phyloP scores from a whole-genome alignment of 441 rosid species.

The Raphanus hybrid region DNA sequence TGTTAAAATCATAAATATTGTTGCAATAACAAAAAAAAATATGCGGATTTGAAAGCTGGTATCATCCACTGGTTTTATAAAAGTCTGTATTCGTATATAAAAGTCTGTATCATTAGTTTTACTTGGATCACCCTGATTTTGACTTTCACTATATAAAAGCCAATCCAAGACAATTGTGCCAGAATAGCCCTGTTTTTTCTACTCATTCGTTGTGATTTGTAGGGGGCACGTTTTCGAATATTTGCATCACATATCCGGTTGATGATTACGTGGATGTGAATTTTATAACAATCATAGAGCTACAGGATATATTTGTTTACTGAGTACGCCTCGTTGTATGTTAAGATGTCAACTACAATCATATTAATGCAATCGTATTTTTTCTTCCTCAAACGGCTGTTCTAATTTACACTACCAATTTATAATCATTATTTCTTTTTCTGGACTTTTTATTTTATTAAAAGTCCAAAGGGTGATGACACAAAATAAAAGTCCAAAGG shows the following conservation, averaged over 20 bases:
- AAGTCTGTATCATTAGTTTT: constrained; percentile 9
- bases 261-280: constrained; percentile 6
- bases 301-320: not conserved
- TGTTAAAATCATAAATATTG: not conserved
- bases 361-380: not conserved
- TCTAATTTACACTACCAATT: not conserved
- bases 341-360: not conserved
- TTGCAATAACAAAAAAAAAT: not conserved
- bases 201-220: constrained; percentile 12
- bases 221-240: constrained; percentile 27
- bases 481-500: too few relatives aligned
- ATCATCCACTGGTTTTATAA: too few relatives aligned
- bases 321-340: not conserved
- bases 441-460: too few relatives aligned
- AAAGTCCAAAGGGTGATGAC: too few relatives aligned
- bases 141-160: constrained; percentile 25
- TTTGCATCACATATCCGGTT: constrained; percentile 14
- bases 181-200: not conserved
- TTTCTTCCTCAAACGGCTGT: too few relatives aligned
- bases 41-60: too few relatives aligned
- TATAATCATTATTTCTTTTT: not conserved
- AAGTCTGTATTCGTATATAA: not conserved
- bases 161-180: constrained; percentile 12
- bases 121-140: constrained; percentile 24
- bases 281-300: constrained; percentile 1